Base-by-base conservation (phyloP, 108 stramenopile species). In the Bacterosira constricta region DNA sequence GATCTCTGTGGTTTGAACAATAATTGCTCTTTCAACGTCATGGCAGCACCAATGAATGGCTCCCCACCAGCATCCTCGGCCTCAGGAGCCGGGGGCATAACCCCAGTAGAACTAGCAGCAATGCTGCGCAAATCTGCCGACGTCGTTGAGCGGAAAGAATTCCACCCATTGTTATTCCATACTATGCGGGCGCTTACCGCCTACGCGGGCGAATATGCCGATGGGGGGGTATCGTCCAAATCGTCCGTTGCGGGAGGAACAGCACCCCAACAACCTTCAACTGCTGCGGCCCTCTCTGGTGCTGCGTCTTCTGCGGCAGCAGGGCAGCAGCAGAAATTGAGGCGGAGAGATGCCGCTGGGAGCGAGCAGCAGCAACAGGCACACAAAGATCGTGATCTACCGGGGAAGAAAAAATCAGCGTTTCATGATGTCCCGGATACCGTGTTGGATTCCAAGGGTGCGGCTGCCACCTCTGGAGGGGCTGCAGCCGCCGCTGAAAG, bases 121-220 rank as follows among this genome's bases (percentile, higher is more conserved):
- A 69, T 90, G 83, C 75, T 90, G 36, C 78, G 86, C n/a, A 83
- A 82, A 64, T 86, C 85, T 61, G 86, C 88, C 47, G 57, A 75
- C 23, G 54, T 87, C 51, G 86, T 90, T 37, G 86, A 90, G 67
- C 65, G 76, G 1, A 77, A 71, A 9, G 81, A 90, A 59, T 87
- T 87, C 62, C 75, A 83, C 41, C 73, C 86, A 17, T 52, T 90
- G 21, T 59, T 90, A 42, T 90, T 86, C 53, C 79, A 83, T 26
- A 85, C 88, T 0, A 68, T 90, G 63, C 29, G 50, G 50, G 58
- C 49, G 3, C 61, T 81, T 9, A 77, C 70, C 7, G 63, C 70
- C 7, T 81, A 81, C 46, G 73, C 76, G 2, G 80, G 71, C 4
- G 80, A 81, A 45, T 73, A 81, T 46, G 76, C 71, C 36, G 61